These are phyloP conservation scores for Fusarium sp. DNA, from an alignment of 2,329 filamentous ascomycete species.

Conservation along the genomic window DNA sequence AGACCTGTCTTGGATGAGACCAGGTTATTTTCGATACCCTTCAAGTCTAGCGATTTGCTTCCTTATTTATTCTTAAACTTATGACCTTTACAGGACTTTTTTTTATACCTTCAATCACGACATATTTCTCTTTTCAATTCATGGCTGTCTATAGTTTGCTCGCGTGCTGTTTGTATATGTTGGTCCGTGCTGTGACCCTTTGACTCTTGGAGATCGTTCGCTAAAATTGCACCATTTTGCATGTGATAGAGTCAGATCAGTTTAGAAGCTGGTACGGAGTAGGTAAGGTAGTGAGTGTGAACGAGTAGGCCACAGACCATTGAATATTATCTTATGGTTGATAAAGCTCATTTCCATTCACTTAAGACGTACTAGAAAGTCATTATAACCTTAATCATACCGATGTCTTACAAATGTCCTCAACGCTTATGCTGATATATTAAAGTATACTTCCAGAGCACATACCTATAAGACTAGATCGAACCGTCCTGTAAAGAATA, in stretches of 20 bases:
- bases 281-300: not conserved
- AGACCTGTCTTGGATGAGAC: conserved; percentile 40
- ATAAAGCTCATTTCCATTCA: not conserved
- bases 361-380: not conserved
- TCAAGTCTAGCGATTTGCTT: conserved; percentile 38
- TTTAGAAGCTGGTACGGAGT: not conserved
- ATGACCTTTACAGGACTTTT: not conserved
- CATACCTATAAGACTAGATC: not conserved
- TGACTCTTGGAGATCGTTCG: not conserved
- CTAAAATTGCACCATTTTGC: conserved; percentile 9
- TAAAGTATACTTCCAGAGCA: not conserved
- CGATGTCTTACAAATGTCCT: not conserved
- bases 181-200: conserved; percentile 14
- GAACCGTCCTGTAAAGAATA: not conserved
- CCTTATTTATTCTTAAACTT: conserved; percentile 6
- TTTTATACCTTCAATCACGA: not conserved
- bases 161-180: not conserved
- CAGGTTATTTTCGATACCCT: conserved; percentile 47
- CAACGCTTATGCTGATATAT: not conserved
- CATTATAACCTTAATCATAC: not conserved
- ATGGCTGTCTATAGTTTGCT: not conserved
- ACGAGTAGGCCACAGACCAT: not conserved
- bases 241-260: conserved; percentile 12
- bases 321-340: not conserved
- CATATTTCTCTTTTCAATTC: not conserved